A percentile compares a stretch with the other conserved stretches of the same genome.
Evolutionary conservation across 2,329 filamentous ascomycete species (phyloP).

Genomic region (Aspergillus flavus): DNA sequence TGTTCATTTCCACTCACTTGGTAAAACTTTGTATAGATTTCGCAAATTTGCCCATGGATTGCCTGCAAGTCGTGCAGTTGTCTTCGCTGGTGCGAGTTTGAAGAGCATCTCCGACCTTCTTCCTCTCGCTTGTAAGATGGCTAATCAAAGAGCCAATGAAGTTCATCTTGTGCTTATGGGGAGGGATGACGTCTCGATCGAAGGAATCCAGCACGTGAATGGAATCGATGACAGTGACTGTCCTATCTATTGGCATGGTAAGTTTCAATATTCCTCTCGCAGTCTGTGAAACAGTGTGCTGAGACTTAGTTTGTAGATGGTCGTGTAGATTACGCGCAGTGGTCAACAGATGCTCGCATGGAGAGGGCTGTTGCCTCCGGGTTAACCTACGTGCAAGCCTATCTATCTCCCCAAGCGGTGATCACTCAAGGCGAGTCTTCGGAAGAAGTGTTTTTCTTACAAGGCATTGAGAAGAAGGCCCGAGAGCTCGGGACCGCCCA

Average conservation of each 20-base stretch:
- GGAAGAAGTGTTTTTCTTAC: conserved; percentile 71
- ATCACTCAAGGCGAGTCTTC: conserved; percentile 68
- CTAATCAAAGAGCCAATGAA: conserved; percentile 64
- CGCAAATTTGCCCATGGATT: conserved; percentile 50
- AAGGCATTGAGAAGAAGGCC: conserved; percentile 60
- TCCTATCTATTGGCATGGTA: conserved; percentile 63
- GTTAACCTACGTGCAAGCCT: conserved; percentile 70
- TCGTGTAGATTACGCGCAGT: conserved; percentile 70
- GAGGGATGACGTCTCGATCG: conserved; percentile 67
- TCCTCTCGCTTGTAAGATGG: conserved; percentile 88
- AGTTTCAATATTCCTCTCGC: conserved; percentile 15
- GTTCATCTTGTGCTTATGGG: conserved; percentile 85
- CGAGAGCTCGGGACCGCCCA: conserved; percentile 60
- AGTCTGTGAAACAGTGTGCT: neutral
- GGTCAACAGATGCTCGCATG: conserved; percentile 72
- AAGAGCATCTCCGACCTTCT: conserved; percentile 72
- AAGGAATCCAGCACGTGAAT: conserved; percentile 74
- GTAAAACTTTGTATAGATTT: conserved; percentile 63
- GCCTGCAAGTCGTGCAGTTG: conserved; percentile 65
- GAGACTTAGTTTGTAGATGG: conserved; percentile 56
- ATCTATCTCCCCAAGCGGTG: conserved; percentile 75
- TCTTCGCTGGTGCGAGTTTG: conserved; percentile 77
- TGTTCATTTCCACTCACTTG: conserved; percentile 69
- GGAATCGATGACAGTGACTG: conserved; percentile 71
- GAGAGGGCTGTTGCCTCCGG: conserved; percentile 65